Conservation (phyloP, 305 asterid genomes). For the Fraxinus nigra region DNA sequence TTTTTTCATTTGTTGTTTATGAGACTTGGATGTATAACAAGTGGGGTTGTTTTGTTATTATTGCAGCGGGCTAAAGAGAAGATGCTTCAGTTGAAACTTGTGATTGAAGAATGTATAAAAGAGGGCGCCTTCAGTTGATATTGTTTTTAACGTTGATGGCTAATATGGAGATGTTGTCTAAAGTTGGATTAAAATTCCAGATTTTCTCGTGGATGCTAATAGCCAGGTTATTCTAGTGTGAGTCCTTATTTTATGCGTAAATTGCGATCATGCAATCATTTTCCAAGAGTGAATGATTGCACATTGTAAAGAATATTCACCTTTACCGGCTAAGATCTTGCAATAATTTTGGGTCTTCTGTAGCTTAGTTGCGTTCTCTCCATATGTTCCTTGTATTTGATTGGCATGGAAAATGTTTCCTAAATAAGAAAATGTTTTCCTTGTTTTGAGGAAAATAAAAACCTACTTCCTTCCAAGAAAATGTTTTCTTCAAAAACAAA, state of each 20-base stretch:
- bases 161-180: neutral
- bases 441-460: neutral
- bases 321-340: neutral
- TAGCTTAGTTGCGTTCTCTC: neutral
- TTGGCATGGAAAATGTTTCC: neutral
- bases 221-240: conserved; percentile 5
- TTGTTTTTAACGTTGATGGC: neutral
- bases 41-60: conserved; percentile 1
- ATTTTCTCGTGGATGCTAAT: conserved; percentile 17
- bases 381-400: neutral
- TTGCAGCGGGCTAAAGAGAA: conserved; percentile 72
- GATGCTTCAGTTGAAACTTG: conserved; percentile 68
- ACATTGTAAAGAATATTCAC: neutral
- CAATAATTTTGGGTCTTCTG: neutral
- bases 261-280: neutral
- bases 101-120: conserved; percentile 52
- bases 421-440: no score
- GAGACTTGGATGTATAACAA: conserved; percentile 10
- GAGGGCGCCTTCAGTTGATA: conserved; percentile 47
- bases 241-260: conserved; percentile 9
- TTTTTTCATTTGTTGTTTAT: neutral
- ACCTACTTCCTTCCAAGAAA: neutral
- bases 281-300: neutral
- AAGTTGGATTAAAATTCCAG: conserved; percentile 2
- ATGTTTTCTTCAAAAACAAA: neutral